phyloP scores from a whole-genome alignment of 2,329 filamentous ascomycete species.

The Sclerotinia trifoliorum region DNA sequence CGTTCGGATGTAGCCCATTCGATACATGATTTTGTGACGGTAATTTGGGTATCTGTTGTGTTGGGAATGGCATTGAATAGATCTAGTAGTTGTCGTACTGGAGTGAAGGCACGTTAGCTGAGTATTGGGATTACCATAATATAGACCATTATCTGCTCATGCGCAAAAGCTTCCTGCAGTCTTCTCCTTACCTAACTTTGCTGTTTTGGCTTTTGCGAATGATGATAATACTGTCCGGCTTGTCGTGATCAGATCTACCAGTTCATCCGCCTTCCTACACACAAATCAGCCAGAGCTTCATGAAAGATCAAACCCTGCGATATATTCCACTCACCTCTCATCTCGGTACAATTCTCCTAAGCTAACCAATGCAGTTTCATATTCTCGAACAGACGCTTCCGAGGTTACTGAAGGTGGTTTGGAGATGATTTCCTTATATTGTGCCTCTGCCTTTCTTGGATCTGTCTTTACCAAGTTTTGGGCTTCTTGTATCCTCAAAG shows the following conservation, averaged over 20 bases:
- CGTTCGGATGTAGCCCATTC: conserved; percentile 97
- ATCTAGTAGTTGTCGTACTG: conserved; percentile 94
- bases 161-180: background rate
- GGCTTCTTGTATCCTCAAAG: conserved; percentile 77
- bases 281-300: conserved; percentile 36
- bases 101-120: conserved; percentile 19
- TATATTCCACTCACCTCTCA: conserved; percentile 60
- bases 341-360: conserved; percentile 92
- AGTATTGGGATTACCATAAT: background rate
- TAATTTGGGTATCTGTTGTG: conserved; percentile 89
- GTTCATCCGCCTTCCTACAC: conserved; percentile 71
- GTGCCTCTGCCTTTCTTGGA: conserved; percentile 77
- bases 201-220: conserved; percentile 98
- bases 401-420: conserved; percentile 78
- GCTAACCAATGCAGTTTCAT: conserved; percentile 83
- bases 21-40: conserved; percentile 98
- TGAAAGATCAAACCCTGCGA: background rate
- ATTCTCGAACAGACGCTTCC: conserved; percentile 85
- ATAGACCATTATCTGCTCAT: background rate
- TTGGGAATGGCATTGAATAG: conserved; percentile 92
- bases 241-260: conserved; percentile 85
- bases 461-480: conserved; percentile 79
- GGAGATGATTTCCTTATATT: conserved; percentile 87
- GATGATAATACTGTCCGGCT: conserved; percentile 89
- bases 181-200: conserved; percentile 77